phyloP scores from a whole-genome alignment of 78 protist species.

The Dictyostelium citrinum region DNA sequence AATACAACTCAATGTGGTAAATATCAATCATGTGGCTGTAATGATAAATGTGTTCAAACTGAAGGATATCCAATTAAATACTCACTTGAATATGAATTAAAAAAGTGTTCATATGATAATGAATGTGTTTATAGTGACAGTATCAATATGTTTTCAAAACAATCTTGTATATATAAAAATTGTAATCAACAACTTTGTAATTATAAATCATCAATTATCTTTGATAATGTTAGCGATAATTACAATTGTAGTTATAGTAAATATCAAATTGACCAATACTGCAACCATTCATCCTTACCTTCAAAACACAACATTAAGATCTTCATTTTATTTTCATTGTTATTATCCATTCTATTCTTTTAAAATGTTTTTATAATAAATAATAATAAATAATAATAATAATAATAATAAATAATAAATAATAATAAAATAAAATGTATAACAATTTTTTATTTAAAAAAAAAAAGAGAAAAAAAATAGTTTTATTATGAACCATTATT shows the following conservation, averaged over 20 bases:
- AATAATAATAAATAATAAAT: no score
- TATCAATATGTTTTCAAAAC: not conserved
- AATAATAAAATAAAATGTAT: no score
- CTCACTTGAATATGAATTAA: not conserved
- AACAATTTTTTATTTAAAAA: no score
- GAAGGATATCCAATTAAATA: not conserved
- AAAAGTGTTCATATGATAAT: not conserved
- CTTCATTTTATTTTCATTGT: no score
- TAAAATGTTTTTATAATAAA: no score
- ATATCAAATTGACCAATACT: not conserved
- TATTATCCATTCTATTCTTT: no score
- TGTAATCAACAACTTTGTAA: not conserved
- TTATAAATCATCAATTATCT: not conserved
- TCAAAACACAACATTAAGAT: not conserved
- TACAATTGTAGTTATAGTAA: not conserved
- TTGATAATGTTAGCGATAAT: not conserved
- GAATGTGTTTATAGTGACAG: not conserved
- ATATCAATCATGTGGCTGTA: not conserved
- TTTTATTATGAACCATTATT: no score
- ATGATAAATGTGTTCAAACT: not conserved
- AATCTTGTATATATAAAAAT: not conserved
- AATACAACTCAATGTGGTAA: not conserved
- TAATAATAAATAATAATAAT: no score
- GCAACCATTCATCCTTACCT: not conserved
- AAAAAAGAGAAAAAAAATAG: no score